A percentile compares a stretch with the other conserved stretches of the same genome.
These are phyloP conservation scores for Penicillium palitans DNA, from an alignment of 2,329 filamentous ascomycete genomes.

Conservation along the genomic window DNA sequence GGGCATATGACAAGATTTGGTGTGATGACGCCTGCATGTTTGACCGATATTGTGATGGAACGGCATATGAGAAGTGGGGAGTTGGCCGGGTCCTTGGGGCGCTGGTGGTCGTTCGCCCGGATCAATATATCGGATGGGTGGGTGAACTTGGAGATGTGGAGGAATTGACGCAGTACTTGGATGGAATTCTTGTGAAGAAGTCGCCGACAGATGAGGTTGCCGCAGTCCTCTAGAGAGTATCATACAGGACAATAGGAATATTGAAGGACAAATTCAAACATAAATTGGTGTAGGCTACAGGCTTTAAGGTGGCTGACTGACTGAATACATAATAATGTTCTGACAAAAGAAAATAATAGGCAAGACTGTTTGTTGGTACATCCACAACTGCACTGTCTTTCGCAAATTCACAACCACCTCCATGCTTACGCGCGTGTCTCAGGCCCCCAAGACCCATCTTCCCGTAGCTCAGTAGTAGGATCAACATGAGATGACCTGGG, in stretches of 20 bases:
- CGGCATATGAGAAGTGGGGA: slow-evolving; percentile 30
- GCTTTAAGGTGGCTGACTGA: too few relatives aligned
- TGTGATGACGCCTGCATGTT: slow-evolving; percentile 48
- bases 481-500: slow-evolving; percentile 21
- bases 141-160: slow-evolving; percentile 28
- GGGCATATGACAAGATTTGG: slow-evolving; percentile 59
- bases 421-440: slow-evolving; percentile 3
- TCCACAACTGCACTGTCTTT: not conserved
- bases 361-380: not conserved
- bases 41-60: slow-evolving; percentile 28
- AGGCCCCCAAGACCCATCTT: slow-evolving; percentile 12
- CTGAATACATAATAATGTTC: not conserved
- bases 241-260: not conserved
- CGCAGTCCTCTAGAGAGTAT: not conserved
- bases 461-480: slow-evolving; percentile 12
- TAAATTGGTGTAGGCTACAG: not conserved
- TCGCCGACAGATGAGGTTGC: not conserved
- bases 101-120: slow-evolving; percentile 26
- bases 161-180: slow-evolving; percentile 24
- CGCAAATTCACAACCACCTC: not conserved
- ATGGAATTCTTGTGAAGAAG: slow-evolving; percentile 20
- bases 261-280: not conserved
- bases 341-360: too few relatives aligned
- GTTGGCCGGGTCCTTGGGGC: slow-evolving; percentile 26
- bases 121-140: slow-evolving; percentile 34